These are phyloP conservation scores for Sporopachydermia quercuum DNA, from an alignment of 805 yeast species.

Conservation along the genomic window DNA sequence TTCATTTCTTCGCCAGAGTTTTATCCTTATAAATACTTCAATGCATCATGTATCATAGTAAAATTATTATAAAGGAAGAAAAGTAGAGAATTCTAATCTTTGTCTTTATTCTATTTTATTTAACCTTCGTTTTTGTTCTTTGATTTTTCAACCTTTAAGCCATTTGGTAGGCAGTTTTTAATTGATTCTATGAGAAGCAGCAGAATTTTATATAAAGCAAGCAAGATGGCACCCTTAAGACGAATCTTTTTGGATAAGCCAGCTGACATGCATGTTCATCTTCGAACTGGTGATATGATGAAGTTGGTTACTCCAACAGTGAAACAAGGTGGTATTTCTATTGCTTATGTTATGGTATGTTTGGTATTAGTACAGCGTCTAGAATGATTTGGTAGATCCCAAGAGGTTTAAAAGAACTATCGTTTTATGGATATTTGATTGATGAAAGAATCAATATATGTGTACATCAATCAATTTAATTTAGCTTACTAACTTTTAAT, in stretches of 20 bases:
- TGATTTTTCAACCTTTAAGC: too few species aligned
- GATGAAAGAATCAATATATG: too few species aligned
- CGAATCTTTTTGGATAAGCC: constrained; percentile 37
- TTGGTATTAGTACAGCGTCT: too few species aligned
- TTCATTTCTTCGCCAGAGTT: too few species aligned
- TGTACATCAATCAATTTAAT: background rate
- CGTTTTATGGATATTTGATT: background rate
- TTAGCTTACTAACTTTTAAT: background rate
- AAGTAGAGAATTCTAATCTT: too few species aligned
- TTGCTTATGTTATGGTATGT: constrained; percentile 70
- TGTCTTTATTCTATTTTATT: too few species aligned
- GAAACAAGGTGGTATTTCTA: constrained; percentile 77
- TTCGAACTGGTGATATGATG: constrained; percentile 91
- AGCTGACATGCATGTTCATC: constrained; percentile 92
- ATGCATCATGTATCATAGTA: too few species aligned
- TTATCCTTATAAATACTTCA: too few species aligned
- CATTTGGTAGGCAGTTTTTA: background rate
- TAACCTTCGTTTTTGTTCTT: too few species aligned
- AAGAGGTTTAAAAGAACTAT: background rate
- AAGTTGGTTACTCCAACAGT: constrained; percentile 82
- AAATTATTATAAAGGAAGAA: too few species aligned
- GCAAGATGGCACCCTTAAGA: background rate
- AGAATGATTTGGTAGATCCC: background rate
- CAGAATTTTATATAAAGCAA: background rate
- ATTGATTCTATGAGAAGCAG: background rate